These are phyloP conservation scores for Bruguiera gymnorhiza DNA, from an alignment of 345 rosid species.

Conservation along the genomic window DNA sequence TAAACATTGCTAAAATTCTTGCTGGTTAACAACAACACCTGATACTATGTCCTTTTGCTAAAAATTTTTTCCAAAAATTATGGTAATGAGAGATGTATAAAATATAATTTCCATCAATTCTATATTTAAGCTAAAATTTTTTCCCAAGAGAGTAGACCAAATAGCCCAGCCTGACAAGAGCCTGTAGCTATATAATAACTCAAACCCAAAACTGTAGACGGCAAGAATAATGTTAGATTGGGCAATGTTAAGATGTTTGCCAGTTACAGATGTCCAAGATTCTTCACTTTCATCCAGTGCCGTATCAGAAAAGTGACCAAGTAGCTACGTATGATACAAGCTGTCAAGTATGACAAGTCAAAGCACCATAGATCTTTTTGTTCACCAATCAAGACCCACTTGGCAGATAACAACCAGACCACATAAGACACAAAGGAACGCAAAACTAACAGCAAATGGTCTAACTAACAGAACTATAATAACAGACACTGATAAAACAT, in stretches of 20 bases:
- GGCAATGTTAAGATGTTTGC: neutral
- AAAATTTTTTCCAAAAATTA: too few species aligned
- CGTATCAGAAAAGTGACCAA: constrained; percentile 2
- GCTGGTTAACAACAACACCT: too few species aligned
- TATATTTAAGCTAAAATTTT: neutral
- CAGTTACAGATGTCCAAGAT: neutral
- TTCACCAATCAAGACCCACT: constrained; percentile 25
- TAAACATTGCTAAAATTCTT: too few species aligned
- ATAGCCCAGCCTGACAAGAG: neutral
- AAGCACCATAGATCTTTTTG: constrained; percentile 11
- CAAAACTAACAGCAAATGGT: constrained; percentile 10
- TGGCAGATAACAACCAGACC: constrained; percentile 23
- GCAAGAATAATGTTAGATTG: neutral
- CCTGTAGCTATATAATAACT: neutral
- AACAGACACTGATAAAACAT: too few species aligned
- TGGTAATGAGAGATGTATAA: too few species aligned
- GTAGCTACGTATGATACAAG: neutral
- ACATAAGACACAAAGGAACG: constrained; percentile 12
- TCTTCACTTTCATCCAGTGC: neutral
- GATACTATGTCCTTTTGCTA: too few species aligned
- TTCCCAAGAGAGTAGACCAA: constrained; percentile 1
- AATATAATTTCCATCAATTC: neutral
- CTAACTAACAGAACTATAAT: neutral
- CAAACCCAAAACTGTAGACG: neutral
- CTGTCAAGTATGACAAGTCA: constrained; percentile 25